A percentile compares a stretch with the other conserved stretches of the same genome.
phyloP scores from a whole-genome alignment of 495 filamentous ascomycete species.

The Talaromyces borbonicus region DNA sequence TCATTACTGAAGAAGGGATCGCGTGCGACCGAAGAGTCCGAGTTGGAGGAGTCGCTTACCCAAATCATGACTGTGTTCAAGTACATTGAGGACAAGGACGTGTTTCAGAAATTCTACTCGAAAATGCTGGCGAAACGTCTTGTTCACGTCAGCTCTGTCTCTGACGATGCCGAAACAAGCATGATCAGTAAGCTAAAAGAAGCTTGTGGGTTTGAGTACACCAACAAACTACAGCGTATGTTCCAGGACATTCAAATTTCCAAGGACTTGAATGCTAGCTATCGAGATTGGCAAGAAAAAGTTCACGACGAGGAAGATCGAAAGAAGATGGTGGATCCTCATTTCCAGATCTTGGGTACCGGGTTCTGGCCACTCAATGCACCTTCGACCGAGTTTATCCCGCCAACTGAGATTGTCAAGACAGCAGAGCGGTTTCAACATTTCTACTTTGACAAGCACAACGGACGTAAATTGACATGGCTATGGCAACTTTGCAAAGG shows the following conservation, averaged over 20 bases:
- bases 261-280: constrained; percentile 85
- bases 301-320: constrained; percentile 51
- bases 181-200: constrained; percentile 99
- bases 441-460: constrained; percentile 95
- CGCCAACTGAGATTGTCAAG: constrained; percentile 72
- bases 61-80: constrained; percentile 99
- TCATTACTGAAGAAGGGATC: constrained; percentile 85
- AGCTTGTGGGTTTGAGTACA: constrained; percentile 97
- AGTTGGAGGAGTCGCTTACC: constrained; percentile 81
- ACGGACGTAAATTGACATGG: constrained; percentile 92
- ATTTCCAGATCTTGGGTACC: constrained; percentile 84
- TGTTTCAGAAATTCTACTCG: constrained; percentile 99
- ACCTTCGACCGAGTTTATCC: constrained; percentile 74
- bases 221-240: constrained; percentile 98
- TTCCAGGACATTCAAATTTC: constrained; percentile 99
- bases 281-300: constrained; percentile 60
- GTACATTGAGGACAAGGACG: constrained; percentile 99
- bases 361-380: constrained; percentile 94
- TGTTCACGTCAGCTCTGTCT: constrained; percentile 88
- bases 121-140: constrained; percentile 91
- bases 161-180: constrained; percentile 93
- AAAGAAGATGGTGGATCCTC: constrained; percentile 57
- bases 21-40: constrained; percentile 81
- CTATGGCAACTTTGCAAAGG: constrained; percentile 98
- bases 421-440: constrained; percentile 81